Evolutionary conservation across 1,284 basidiomycete genomes (phyloP), one percentile per base, ranked within the genome.

Genomic region (Moniliophthora roreri): DNA sequence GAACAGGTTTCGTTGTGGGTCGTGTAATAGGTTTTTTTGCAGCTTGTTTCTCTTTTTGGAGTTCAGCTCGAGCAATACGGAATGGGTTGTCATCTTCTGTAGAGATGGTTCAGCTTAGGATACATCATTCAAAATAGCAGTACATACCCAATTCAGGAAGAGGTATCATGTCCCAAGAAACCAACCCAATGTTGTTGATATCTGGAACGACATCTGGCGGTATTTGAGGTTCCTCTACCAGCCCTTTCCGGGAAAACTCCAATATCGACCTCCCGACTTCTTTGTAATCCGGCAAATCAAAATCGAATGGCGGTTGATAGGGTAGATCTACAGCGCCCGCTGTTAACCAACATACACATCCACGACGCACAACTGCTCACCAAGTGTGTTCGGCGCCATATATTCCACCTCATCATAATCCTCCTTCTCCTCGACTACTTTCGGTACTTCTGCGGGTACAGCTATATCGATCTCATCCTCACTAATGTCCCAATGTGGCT

Each of bases 371-470:
- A 20, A 16, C 34, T 23, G 4, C 81, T 58, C 59, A 89, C 88
- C 79, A 16, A 80, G 69, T 7, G 79, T 80, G 58, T 84, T 87
- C 5, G 89, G 89, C 26, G 89, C 78, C 80, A 87, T 85, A 62
- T 89, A 91, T 65, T 92, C 89, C 36, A 91, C 75, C 64, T 91
- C 89, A 58, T 85, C 85, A 50, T 75, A 73, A 55, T 82, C 82
- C 42, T 81, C 73, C 23, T 62, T 71, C 54, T 76, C 72, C 1
- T 59, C 51, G 15, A 69, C 63, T 1, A 63, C 60, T 50, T 77
- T 70, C 45, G 70, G 72, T 20, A 64, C 64, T 6, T 64, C 58
- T 32, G 69, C 61, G 3, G 64, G 61, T 35, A 73, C 72, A 2
- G 62, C 66, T 11, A 76, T 54, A 5, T 72, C 71, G n/a, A 86